phyloP scores from a whole-genome alignment of 73 alveolate genomes.

The Paramecium sexaurelia region DNA sequence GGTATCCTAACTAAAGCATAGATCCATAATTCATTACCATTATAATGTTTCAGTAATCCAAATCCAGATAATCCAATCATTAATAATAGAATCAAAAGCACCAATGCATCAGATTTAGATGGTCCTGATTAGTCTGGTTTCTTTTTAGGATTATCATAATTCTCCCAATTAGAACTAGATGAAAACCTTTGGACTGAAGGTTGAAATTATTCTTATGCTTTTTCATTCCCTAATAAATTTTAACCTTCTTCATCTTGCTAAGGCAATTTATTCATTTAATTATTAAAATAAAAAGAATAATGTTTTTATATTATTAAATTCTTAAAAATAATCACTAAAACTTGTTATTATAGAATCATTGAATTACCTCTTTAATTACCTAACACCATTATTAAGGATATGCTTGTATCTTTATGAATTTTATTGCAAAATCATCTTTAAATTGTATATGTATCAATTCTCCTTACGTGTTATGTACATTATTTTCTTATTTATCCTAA shows the following conservation, averaged over 20 bases:
- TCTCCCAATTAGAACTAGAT: constrained; percentile 37
- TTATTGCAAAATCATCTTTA: too few species aligned
- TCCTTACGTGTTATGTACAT: too few species aligned
- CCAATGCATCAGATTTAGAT: constrained; percentile 35
- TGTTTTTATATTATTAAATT: background rate
- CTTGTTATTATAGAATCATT: too few species aligned
- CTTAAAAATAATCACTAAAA: background rate
- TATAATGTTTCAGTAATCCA: constrained; percentile 27
- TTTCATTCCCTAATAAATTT: background rate
- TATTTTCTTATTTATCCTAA: too few species aligned
- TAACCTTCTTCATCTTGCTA: background rate
- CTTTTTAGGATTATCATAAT: background rate
- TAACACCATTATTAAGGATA: too few species aligned
- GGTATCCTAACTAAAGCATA: constrained; percentile 6
- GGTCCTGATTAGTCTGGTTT: constrained; percentile 28
- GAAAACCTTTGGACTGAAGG: background rate
- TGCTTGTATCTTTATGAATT: too few species aligned
- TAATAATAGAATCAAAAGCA: background rate
- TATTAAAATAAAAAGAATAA: background rate
- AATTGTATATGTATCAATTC: background rate
- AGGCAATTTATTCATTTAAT: background rate
- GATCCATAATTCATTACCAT: constrained; percentile 22
- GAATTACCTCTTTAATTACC: too few species aligned
- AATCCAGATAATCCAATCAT: constrained; percentile 48
- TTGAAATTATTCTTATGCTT: background rate